Percentiles rank a stretch among this genome's conserved stretches.
Evolutionary conservation across 2,329 filamentous ascomycete genomes (phyloP).

Genomic region (Waltergamsia citrina): DNA sequence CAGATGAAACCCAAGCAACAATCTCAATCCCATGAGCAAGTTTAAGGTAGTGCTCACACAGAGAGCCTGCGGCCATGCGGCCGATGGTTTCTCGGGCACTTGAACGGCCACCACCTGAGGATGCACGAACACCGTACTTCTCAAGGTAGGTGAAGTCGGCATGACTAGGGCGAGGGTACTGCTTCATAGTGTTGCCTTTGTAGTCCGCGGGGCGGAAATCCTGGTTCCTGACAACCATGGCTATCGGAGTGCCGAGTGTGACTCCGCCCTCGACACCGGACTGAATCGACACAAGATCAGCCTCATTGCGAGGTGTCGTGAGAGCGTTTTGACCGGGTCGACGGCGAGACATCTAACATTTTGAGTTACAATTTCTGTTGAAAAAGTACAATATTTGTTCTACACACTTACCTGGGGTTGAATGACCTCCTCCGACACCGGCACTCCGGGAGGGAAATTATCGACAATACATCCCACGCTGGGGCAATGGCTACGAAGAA

Average conservation of each 20-base stretch:
- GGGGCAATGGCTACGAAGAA: no score
- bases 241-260: slow-evolving; percentile 89
- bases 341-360: no score
- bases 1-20: slow-evolving; percentile 78
- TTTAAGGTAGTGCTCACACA: slow-evolving; percentile 85
- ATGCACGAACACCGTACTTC: slow-evolving; percentile 93
- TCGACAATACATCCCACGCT: slow-evolving; percentile 96
- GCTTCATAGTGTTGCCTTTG: slow-evolving; percentile 79
- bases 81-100: slow-evolving; percentile 94
- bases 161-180: slow-evolving; percentile 84
- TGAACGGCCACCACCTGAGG: slow-evolving; percentile 79
- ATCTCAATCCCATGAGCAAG: slow-evolving; percentile 82
- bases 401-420: not conserved
- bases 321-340: slow-evolving; percentile 83
- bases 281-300: slow-evolving; percentile 85
- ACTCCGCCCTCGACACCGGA: slow-evolving; percentile 86
- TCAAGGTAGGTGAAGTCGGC: slow-evolving; percentile 96
- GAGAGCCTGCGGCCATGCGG: slow-evolving; percentile 81
- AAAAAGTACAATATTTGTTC: not conserved
- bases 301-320: slow-evolving; percentile 87
- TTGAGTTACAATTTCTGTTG: slow-evolving; percentile 64
- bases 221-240: slow-evolving; percentile 79
- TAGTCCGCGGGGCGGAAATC: slow-evolving; percentile 93
- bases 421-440: not conserved
- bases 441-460: slow-evolving; percentile 61